Percentiles rank a stretch among this genome's conserved stretches.
phyloP scores from a whole-genome alignment of 2,329 filamentous ascomycete genomes.

The Aspergillus sp. region DNA sequence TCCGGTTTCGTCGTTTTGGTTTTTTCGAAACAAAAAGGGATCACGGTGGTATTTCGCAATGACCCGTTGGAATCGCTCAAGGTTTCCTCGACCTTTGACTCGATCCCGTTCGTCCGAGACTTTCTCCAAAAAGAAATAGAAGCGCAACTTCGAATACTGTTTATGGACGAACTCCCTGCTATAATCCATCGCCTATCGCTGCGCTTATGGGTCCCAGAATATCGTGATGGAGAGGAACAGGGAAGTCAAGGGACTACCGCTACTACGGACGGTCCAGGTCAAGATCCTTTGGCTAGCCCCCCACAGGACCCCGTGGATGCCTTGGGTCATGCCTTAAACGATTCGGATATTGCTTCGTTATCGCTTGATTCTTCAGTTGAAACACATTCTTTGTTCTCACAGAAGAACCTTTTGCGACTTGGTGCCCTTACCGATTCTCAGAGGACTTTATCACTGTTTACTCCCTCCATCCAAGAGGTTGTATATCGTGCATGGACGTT shows the following conservation, averaged over 20 bases:
- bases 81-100: slow-evolving; percentile 98
- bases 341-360: slow-evolving; percentile 71
- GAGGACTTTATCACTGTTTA: slow-evolving; percentile 85
- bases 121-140: slow-evolving; percentile 97
- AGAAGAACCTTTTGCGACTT: slow-evolving; percentile 85
- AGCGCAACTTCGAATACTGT: slow-evolving; percentile 82
- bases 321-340: slow-evolving; percentile 73
- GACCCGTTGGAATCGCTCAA: slow-evolving; percentile 97
- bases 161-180: slow-evolving; percentile 96
- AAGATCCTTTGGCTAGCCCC: slow-evolving; percentile 79
- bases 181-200: slow-evolving; percentile 93
- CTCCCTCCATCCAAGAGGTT: slow-evolving; percentile 83
- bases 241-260: slow-evolving; percentile 53
- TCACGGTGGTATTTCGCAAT: slow-evolving; percentile 96
- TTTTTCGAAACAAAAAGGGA: slow-evolving; percentile 94
- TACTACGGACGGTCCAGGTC: slow-evolving; percentile 58
- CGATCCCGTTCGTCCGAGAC: slow-evolving; percentile 95
- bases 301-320: slow-evolving; percentile 80
- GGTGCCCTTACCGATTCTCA: slow-evolving; percentile 84
- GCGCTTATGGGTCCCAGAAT: slow-evolving; percentile 85
- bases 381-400: slow-evolving; percentile 86
- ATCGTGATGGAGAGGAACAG: slow-evolving; percentile 65
- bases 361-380: slow-evolving; percentile 78
- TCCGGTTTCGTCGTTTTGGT: slow-evolving; percentile 97
- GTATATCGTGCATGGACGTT: slow-evolving; percentile 93